phyloP scores from a whole-genome alignment of 2,329 filamentous ascomycete genomes.

The Dryadomyces sulphureus region DNA sequence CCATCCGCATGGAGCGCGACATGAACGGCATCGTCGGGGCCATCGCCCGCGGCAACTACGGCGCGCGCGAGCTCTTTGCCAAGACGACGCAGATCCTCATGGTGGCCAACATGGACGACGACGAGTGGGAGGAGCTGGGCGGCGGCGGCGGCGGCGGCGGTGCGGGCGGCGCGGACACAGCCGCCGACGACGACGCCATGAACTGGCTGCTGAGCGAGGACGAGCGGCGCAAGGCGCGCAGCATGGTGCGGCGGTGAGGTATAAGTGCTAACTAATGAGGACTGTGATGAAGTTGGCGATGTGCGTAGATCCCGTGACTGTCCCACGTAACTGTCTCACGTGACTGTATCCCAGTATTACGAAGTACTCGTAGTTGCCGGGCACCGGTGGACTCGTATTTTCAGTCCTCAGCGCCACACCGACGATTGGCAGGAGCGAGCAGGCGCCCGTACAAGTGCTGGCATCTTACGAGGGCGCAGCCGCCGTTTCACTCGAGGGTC shows the following conservation, averaged over 20 bases:
- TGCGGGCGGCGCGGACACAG: slow-evolving; percentile 18
- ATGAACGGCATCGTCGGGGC: slow-evolving; percentile 58
- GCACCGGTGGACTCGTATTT: too few species aligned
- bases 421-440: too few species aligned
- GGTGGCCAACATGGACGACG: slow-evolving; percentile 87
- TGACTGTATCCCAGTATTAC: too few species aligned
- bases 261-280: background rate
- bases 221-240: slow-evolving; percentile 59
- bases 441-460: too few species aligned
- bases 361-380: too few species aligned
- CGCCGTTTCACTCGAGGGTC: too few species aligned
- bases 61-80: slow-evolving; percentile 61
- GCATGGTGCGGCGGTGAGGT: slow-evolving; percentile 34
- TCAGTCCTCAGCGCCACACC: too few species aligned
- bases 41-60: slow-evolving; percentile 58
- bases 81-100: slow-evolving; percentile 68
- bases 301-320: too few species aligned
- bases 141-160: slow-evolving; percentile 1
- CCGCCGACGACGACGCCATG: slow-evolving; percentile 29
- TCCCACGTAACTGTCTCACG: too few species aligned
- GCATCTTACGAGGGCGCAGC: too few species aligned
- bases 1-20: slow-evolving; percentile 72
- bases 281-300: too few species aligned
- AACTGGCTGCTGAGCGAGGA: slow-evolving; percentile 58
- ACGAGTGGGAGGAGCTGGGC: slow-evolving; percentile 73